Base-by-base conservation (phyloP, 306 rosid species). In the Quercus engelmannii region DNA sequence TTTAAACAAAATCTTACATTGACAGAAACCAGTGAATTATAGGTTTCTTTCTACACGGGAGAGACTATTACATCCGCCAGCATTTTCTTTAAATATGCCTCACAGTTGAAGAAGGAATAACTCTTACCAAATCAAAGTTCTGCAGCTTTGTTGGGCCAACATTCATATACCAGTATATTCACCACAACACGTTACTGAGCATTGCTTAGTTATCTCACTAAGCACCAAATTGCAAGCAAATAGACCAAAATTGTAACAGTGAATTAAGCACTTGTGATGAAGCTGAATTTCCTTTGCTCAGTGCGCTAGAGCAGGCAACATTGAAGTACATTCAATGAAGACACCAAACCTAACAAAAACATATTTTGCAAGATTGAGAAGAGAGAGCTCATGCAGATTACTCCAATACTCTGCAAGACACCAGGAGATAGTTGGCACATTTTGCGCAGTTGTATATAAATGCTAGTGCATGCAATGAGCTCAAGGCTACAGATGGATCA, bases 371-470 rank as follows among this genome's bases (percentile, higher is more conserved):
- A 35, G 38, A 19, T 63, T 76, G 59, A 67, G n/a, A 63, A 38
- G 18, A 23, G n/a, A 43, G 38, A 20, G 30, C 46, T 18, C 21
- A 11, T 73, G 57, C 67, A 76, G 61, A 49, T 64, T 54, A 3
- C 73, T 64, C 59, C 58, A 55, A 79, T 58, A 41, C 51, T 30
- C 65, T 9, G 46, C 19, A 64, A 26, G 35, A 63, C 65, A 58
- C 26, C 74, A 59, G 67, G 23, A 75, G 59, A 79, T 26, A 51
- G 38, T 15, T 54, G 69, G 59, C 65, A 1, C 64, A 61, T 64
- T 73, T 73, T 79, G 74, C 20, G 55, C 73, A 80, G 57, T 41
- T 78, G 69, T 31, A 79, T 28, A 13, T 18, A 61, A 3, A 52
- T 25, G 35, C 55, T 20, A 38, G 78, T 64, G 18, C 64, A 19